phyloP scores from a whole-genome alignment of 1,284 basidiomycete genomes.

The Apiotrichum sp. region DNA sequence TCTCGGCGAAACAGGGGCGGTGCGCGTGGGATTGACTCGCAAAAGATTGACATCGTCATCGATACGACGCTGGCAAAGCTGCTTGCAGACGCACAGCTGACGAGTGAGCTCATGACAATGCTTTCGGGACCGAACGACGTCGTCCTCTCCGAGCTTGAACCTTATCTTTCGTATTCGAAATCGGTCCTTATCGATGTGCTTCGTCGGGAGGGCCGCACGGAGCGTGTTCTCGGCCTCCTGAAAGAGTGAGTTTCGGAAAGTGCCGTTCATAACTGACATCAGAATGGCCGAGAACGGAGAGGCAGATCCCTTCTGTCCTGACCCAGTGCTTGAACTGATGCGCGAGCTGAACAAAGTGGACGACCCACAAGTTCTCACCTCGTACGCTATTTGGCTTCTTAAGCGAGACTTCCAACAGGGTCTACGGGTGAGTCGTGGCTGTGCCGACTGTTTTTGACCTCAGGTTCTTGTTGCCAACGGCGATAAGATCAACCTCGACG shows the following conservation, averaged over 20 bases:
- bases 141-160: slow-evolving; percentile 60
- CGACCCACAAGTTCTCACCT: slow-evolving; percentile 59
- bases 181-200: slow-evolving; percentile 62
- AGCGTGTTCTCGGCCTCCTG: slow-evolving; percentile 62
- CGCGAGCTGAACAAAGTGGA: slow-evolving; percentile 57
- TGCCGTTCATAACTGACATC: background rate
- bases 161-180: slow-evolving; percentile 57
- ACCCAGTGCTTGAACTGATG: slow-evolving; percentile 66
- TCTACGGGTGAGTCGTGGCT: slow-evolving; percentile 55
- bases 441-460: background rate
- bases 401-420: slow-evolving; percentile 63
- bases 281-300: slow-evolving; percentile 68
- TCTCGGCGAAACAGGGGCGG: slow-evolving; percentile 41
- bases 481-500: slow-evolving; percentile 53
- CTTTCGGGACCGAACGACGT: slow-evolving; percentile 58
- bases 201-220: slow-evolving; percentile 55
- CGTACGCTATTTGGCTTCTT: slow-evolving; percentile 76
- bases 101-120: slow-evolving; percentile 58
- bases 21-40: slow-evolving; percentile 29
- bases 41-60: slow-evolving; percentile 54
- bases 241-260: slow-evolving; percentile 55
- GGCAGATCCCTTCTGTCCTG: slow-evolving; percentile 59
- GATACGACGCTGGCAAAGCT: slow-evolving; percentile 76
- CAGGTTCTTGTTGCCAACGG: slow-evolving; percentile 50
- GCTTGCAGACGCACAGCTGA: slow-evolving; percentile 59